Evolutionary conservation across 192 early-diverging fungal genomes (phyloP).

Genomic region (Bifiguratus adelaidae): DNA sequence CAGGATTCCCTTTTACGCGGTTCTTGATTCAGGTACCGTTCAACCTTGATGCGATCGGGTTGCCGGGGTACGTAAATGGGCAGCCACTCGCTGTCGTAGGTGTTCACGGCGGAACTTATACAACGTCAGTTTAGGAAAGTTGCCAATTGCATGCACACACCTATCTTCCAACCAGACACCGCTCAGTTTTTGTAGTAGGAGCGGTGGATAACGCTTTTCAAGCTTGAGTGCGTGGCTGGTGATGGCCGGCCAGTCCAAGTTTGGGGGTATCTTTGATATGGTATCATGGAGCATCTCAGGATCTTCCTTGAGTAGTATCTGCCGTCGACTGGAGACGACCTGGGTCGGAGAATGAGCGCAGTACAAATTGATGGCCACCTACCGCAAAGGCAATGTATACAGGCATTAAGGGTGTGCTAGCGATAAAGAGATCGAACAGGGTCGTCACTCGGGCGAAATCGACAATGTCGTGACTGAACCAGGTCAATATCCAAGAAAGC

Average conservation of each 20-base stretch:
- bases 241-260: constrained; percentile 26
- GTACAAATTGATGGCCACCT: background rate
- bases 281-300: constrained; percentile 33
- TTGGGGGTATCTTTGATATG: constrained; percentile 36
- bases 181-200: constrained; percentile 28
- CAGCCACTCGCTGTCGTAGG: constrained; percentile 16
- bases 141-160: constrained; percentile 6
- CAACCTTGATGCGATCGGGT: constrained; percentile 11
- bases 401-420: constrained; percentile 47
- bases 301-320: constrained; percentile 30
- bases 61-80: constrained; percentile 5
- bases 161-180: constrained; percentile 30
- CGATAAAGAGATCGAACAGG: constrained; percentile 53
- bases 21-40: constrained; percentile 8
- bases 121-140: background rate
- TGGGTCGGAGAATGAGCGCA: constrained; percentile 1
- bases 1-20: constrained; percentile 15
- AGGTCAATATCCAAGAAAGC: constrained; percentile 65
- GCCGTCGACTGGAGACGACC: constrained; percentile 29
- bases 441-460: constrained; percentile 33
- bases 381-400: constrained; percentile 50
- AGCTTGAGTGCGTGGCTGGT: constrained; percentile 28
- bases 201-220: constrained; percentile 25
- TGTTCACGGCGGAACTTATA: constrained; percentile 19
- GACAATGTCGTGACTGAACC: constrained; percentile 60